Conservation (phyloP, 306 rosid genomes). For the Rosa persica region DNA sequence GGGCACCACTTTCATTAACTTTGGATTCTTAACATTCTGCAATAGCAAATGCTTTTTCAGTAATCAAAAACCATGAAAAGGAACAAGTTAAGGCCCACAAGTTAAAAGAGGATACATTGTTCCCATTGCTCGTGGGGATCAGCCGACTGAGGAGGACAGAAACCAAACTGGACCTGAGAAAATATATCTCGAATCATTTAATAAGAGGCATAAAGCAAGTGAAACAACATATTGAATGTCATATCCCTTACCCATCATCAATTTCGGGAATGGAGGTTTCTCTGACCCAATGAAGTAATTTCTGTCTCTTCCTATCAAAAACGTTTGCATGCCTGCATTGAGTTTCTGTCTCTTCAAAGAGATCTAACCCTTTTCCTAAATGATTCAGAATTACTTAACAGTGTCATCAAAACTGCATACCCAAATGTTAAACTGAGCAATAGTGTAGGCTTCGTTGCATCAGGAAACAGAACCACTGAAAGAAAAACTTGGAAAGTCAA, state of each 20-base stretch:
- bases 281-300: constrained; percentile 53
- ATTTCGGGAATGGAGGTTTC: constrained; percentile 45
- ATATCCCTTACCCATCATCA: constrained; percentile 62
- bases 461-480: not conserved
- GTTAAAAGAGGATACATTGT: constrained; percentile 45
- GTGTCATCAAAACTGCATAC: not conserved
- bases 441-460: not conserved
- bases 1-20: constrained; percentile 27
- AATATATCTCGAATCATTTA: constrained; percentile 20
- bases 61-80: constrained; percentile 4
- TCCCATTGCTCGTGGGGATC: constrained; percentile 38
- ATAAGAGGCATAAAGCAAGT: constrained; percentile 22
- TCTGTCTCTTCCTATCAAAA: constrained; percentile 67
- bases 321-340: constrained; percentile 34
- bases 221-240: constrained; percentile 18
- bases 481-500: not conserved
- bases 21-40: constrained; percentile 35
- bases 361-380: constrained; percentile 14
- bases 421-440: not conserved
- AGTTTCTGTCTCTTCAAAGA: constrained; percentile 33
- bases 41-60: constrained; percentile 25
- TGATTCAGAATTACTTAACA: constrained; percentile 13
- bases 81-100: constrained; percentile 22
- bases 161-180: constrained; percentile 61
- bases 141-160: constrained; percentile 70